Evolutionary conservation across 2,329 filamentous ascomycete genomes (phyloP), one percentile per base, ranked within the genome.

Genomic region (Trichoderma guizhouense): DNA sequence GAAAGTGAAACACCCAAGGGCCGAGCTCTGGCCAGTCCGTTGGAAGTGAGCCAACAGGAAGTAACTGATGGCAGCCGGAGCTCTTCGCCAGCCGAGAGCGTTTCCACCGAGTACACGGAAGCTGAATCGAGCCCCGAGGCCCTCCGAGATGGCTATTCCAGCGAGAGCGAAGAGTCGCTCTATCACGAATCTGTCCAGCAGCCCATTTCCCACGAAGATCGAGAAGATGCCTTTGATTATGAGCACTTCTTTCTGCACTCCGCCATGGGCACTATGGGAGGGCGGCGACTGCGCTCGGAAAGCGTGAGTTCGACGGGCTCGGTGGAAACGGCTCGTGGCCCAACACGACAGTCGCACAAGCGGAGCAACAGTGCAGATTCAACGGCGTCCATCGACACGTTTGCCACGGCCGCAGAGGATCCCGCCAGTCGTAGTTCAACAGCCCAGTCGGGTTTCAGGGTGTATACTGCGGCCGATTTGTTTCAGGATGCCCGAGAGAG

Each of bases 161-260:
- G 90, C 76, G 90, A 93, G 76, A 90, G 90, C 74, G 85, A 88
- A 76, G 86, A 90, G 68, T 88, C 88, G 14, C 83, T 90, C 7
- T 91, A 92, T 76, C 88, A 91, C 76, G 90, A 91, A 75, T 84
- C 86, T 0, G 79, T 86, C 62, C 85, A 88, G 69, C 86, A 88
- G 66, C 86, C 87, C 9, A 83, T 92, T 7, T 93, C 94, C 0
- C 95, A 98, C 77, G 95, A 98, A 82, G 94, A 98, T 80, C 92
- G 95, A 24, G 91, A 95, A 75, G 95, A 98, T 80, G 95, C 95
- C 1, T 98, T 98, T 78, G 95, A 98, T 80, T 98, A 98, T 74
- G 93, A 97, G 80, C 91, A 97, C 79, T 98, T 98, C 82, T 97
- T 97, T 80, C 86, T 98, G 15, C 94, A 98, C 80, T 97, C 93